Percentiles rank a stretch among this genome's conserved stretches.
Evolutionary conservation across 331 rosid genomes (phyloP).

Genomic region (Telfairia occidentalis): DNA sequence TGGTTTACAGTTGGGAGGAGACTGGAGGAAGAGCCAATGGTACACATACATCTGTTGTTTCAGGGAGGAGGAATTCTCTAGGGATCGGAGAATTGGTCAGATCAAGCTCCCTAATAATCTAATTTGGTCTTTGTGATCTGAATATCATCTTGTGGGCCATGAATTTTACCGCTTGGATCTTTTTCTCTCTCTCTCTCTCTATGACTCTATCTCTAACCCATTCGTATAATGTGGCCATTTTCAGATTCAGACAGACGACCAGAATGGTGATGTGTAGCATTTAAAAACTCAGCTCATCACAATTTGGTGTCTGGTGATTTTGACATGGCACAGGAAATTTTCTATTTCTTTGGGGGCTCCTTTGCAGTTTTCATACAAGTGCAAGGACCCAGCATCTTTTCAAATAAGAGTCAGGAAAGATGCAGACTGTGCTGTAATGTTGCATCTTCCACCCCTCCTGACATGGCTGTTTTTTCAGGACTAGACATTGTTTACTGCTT

Average conservation of each 20-base stretch:
- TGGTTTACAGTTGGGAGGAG: background rate
- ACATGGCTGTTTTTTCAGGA: background rate
- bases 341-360: background rate
- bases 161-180: background rate
- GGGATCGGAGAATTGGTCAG: background rate
- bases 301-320: background rate
- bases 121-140: background rate
- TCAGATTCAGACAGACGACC: background rate
- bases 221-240: background rate
- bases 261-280: background rate
- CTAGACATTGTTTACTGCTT: background rate
- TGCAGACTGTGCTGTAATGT: slow-evolving; percentile 9
- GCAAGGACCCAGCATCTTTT: slow-evolving; percentile 6
- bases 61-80: background rate
- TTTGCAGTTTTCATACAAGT: background rate
- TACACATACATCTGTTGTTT: background rate
- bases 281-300: background rate
- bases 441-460: background rate
- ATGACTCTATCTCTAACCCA: background rate
- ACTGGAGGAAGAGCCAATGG: background rate
- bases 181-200: background rate
- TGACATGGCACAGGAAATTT: background rate
- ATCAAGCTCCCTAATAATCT: background rate
- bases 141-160: background rate
- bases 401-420: slow-evolving; percentile 3